Evolutionary conservation across 2,329 filamentous ascomycete genomes (phyloP).

Genomic region (Fusarium tricinctum): DNA sequence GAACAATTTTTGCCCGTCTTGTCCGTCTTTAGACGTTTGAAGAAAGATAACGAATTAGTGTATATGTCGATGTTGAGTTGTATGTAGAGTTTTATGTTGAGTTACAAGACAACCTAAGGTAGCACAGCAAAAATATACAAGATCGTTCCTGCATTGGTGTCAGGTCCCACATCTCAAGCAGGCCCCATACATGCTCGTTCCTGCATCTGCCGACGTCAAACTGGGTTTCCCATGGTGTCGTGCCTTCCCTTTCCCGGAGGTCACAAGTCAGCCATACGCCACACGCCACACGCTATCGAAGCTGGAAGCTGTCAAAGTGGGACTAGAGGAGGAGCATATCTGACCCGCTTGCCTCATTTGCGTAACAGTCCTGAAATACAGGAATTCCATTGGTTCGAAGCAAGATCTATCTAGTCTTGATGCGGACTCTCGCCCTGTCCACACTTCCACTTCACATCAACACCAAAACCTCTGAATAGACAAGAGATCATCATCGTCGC

Average conservation of each 20-base stretch:
- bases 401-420: slow-evolving; percentile 17
- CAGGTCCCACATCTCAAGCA: background rate
- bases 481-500: background rate
- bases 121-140: background rate
- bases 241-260: slow-evolving; percentile 36
- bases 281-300: slow-evolving; percentile 20
- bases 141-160: slow-evolving; percentile 6
- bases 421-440: slow-evolving; percentile 1
- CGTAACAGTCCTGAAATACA: slow-evolving; percentile 8
- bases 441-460: slow-evolving; percentile 16
- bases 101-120: background rate
- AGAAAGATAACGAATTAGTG: background rate
- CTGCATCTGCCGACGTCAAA: slow-evolving; percentile 17
- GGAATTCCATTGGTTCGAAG: slow-evolving; percentile 9
- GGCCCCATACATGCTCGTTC: slow-evolving; percentile 23
- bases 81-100: background rate
- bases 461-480: background rate
- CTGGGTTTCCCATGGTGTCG: slow-evolving; percentile 2
- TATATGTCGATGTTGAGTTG: background rate
- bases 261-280: slow-evolving; percentile 26
- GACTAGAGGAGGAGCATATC: slow-evolving; percentile 18
- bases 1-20: background rate
- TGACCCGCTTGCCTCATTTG: slow-evolving; percentile 38
- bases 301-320: slow-evolving; percentile 30
- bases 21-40: background rate